Conservation (phyloP, 352 stramenopile species). For the Plasmopara muralis region DNA sequence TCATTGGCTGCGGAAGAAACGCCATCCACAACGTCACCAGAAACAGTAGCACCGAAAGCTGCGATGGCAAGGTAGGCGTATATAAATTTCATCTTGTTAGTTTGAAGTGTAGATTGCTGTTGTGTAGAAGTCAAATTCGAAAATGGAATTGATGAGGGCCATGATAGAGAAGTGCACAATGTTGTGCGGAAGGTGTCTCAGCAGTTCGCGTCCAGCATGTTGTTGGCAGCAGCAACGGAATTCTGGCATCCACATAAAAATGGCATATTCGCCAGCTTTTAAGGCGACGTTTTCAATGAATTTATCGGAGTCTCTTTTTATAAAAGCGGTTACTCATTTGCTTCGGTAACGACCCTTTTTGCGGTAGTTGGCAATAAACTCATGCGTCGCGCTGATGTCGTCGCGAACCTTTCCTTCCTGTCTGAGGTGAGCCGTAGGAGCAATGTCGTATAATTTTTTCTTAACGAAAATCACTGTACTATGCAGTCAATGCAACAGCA, state of each 20-base stretch:
- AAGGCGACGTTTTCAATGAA: not conserved
- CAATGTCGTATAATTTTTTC: too few species aligned
- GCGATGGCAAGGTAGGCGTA: constrained; percentile 16
- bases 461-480: too few species aligned
- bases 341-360: too few species aligned
- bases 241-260: not conserved
- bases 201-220: not conserved
- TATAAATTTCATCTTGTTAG: constrained; percentile 20
- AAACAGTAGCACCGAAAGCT: constrained; percentile 4
- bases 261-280: not conserved
- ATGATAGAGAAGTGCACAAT: not conserved
- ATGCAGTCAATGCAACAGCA: too few species aligned
- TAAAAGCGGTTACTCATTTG: too few species aligned
- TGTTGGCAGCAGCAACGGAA: not conserved
- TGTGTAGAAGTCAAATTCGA: constrained; percentile 13
- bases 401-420: too few species aligned
- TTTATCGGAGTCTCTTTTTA: too few species aligned
- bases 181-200: not conserved
- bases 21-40: constrained; percentile 10
- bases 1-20: constrained; percentile 6
- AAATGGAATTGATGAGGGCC: constrained; percentile 5
- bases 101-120: constrained; percentile 6
- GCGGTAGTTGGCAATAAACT: too few species aligned
- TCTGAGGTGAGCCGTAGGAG: too few species aligned
- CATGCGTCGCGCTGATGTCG: too few species aligned